Evolutionary conservation across 306 rosid genomes (phyloP), one percentile per base, ranked within the genome.

Genomic region (Cicer arietinum): DNA sequence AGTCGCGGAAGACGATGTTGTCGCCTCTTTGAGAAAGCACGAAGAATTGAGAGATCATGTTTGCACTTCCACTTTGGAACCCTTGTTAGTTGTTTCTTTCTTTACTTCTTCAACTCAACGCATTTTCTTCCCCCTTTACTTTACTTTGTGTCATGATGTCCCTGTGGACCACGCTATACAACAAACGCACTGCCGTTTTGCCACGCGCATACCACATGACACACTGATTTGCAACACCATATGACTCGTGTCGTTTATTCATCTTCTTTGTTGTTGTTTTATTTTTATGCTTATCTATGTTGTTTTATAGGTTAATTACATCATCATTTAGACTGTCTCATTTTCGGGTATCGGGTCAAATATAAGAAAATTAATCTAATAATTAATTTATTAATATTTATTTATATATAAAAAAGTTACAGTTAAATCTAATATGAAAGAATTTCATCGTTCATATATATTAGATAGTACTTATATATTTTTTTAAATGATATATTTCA

Each of bases 1-100:
- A 91, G 75, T 89, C 96, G 13, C 96, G 97, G 82, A 90, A 92
- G 84, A 94, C 96, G 88, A 94, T 86, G 83, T 84, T 89, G 35
- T 94, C 97, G 80, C 97, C 97, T 85, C 96, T 86, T 85, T 85
- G 98, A 2, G 97, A 94, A 10, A 94, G 96, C 65, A 94, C 96
- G 80, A 94, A 94, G 77, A 91, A 91, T 89, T 91, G 98, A 20
- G 96, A 94, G 47, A 94, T 94, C 97, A 94, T 75, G 64, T 51
- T 61, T 53, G 13, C 4, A 17, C 8, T n/a, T 5, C 52, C 35
- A 25, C 35, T 25, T 2, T 25, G 35, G 35, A 25, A 25, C 35
- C 35, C 35, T 25, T 25, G 35, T 25, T 25, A 25, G 16, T 22
- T 45, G 8, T 8, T 13, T 4, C 10, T 43, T 43, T 41, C 30